A percentile compares a stretch with the other conserved stretches of the same genome.
These are phyloP conservation scores for Sarocladiaceae sp. DNA, from an alignment of 2,329 filamentous ascomycete genomes.

Conservation along the genomic window DNA sequence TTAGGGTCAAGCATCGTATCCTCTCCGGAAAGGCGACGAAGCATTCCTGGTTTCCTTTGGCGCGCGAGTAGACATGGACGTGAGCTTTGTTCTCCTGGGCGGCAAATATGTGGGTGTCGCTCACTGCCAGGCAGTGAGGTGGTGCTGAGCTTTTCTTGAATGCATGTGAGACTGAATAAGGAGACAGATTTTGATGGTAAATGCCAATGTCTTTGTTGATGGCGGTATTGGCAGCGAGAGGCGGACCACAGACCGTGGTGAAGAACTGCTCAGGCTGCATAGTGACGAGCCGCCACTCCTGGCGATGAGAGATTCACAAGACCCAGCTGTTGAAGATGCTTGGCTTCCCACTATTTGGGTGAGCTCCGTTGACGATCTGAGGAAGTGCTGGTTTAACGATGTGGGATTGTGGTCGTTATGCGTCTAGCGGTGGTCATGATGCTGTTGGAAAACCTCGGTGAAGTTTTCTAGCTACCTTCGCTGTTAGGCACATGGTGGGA, in stretches of 20 bases:
- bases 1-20: slow-evolving; percentile 70
- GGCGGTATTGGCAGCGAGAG: slow-evolving; percentile 54
- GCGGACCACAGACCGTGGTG: slow-evolving; percentile 51
- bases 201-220: slow-evolving; percentile 77
- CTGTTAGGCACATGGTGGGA: too few species aligned
- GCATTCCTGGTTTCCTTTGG: slow-evolving; percentile 81
- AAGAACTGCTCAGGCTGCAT: slow-evolving; percentile 59
- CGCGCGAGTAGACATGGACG: slow-evolving; percentile 83
- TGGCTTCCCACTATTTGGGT: too few species aligned
- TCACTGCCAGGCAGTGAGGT: slow-evolving; percentile 73
- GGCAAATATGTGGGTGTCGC: slow-evolving; percentile 77
- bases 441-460: too few species aligned
- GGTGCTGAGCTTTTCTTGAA: slow-evolving; percentile 92
- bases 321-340: too few species aligned
- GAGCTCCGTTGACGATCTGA: too few species aligned
- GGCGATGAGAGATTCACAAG: neutral
- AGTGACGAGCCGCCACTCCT: slow-evolving; percentile 9
- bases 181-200: slow-evolving; percentile 76
- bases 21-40: slow-evolving; percentile 82
- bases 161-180: slow-evolving; percentile 65
- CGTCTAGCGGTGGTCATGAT: too few species aligned
- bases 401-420: too few species aligned
- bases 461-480: too few species aligned
- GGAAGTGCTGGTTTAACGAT: too few species aligned
- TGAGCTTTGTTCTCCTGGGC: slow-evolving; percentile 89